A percentile compares a stretch with the other conserved stretches of the same genome.
Conservation (phyloP, 2,329 filamentous ascomycete genomes). For the Eurotiales sp. region DNA sequence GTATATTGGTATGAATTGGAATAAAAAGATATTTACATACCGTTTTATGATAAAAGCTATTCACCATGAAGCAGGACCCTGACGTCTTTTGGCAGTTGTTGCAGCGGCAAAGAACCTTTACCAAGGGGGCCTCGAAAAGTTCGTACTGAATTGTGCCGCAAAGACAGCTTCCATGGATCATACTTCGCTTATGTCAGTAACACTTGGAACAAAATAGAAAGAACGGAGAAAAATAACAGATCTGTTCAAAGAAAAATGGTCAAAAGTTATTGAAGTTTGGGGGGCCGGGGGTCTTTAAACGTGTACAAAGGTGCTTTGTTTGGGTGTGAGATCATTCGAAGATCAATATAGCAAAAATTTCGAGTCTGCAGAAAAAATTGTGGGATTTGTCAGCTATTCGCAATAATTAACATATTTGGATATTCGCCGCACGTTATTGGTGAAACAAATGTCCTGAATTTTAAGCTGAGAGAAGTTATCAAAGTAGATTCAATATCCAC, state of each 20-base stretch:
- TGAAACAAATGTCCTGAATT: not conserved
- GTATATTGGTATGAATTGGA: not conserved
- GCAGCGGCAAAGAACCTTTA: slow-evolving; percentile 17
- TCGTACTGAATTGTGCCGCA: slow-evolving; percentile 8
- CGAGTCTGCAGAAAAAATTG: not conserved
- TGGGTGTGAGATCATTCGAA: not conserved
- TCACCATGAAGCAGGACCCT: slow-evolving; percentile 7
- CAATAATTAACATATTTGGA: not conserved
- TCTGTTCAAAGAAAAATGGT: not conserved
- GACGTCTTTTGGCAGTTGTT: slow-evolving; percentile 7
- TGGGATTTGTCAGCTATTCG: not conserved
- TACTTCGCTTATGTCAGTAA: not conserved
- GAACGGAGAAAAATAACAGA: not conserved
- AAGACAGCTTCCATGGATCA: slow-evolving; percentile 3
- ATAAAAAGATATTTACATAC: not conserved
- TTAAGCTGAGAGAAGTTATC: not conserved
- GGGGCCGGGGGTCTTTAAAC: not conserved
- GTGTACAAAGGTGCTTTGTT: not conserved
- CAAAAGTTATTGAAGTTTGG: not conserved
- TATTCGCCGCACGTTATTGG: not conserved
- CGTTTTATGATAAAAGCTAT: slow-evolving; percentile 2
- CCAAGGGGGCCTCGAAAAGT: not conserved
- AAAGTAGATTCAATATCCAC: not conserved
- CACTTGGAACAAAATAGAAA: not conserved
- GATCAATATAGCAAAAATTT: not conserved